These are phyloP conservation scores for Plectranthus barbatus DNA, from an alignment of 257 asterid genomes.

Conservation along the genomic window DNA sequence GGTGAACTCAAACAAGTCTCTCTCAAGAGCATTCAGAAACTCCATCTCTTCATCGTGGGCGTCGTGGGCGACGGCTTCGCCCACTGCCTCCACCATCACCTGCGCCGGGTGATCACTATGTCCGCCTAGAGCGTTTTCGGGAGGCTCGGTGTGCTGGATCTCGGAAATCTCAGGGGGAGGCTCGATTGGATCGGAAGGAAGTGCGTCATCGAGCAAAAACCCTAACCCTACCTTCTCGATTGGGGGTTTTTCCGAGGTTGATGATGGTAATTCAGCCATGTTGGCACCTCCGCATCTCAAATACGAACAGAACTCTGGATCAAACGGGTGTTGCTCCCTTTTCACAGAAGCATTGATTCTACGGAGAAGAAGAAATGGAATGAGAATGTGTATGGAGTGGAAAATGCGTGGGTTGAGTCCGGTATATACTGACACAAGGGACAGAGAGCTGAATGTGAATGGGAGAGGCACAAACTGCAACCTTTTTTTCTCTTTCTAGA, in stretches of 20 bases:
- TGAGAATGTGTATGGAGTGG: background rate
- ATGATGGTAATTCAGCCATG: constrained; percentile 33
- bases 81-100: constrained; percentile 13
- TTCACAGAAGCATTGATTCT: background rate
- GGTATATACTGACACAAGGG: constrained; percentile 7
- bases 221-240: constrained; percentile 22
- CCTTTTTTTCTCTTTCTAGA: background rate
- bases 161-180: background rate
- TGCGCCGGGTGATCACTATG: constrained; percentile 13
- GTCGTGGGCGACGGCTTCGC: constrained; percentile 2
- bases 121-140: constrained; percentile 15
- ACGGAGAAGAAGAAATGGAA: background rate
- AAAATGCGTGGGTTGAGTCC: constrained; percentile 1
- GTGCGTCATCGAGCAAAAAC: constrained; percentile 11
- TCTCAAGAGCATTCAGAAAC: constrained; percentile 26
- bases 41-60: constrained; percentile 28
- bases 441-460: background rate
- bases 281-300: constrained; percentile 31
- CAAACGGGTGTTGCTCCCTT: background rate
- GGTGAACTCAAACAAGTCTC: constrained; percentile 31
- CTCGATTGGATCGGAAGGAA: constrained; percentile 14
- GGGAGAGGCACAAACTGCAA: background rate
- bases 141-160: constrained; percentile 14
- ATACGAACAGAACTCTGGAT: constrained; percentile 16
- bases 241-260: constrained; percentile 28